A percentile compares a stretch with the other conserved stretches of the same genome.
phyloP scores from a whole-genome alignment of 2,329 filamentous ascomycete genomes.

The Pleurostoma richardsiae region DNA sequence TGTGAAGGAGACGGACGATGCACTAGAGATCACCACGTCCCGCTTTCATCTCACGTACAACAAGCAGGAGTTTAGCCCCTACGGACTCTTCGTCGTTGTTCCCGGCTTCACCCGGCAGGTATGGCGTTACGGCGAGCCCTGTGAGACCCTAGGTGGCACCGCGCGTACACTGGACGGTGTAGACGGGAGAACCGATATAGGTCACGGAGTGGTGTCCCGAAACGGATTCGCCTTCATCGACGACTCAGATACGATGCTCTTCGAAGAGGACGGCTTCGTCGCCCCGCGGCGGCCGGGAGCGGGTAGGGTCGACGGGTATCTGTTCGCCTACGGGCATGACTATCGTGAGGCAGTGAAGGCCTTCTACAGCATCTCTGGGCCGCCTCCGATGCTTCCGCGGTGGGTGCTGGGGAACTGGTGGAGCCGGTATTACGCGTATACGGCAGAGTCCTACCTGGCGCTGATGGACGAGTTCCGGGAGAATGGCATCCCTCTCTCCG shows the following conservation, averaged over 20 bases:
- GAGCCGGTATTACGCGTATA: constrained; percentile 57
- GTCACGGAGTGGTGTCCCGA: constrained; percentile 43
- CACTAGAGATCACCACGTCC: constrained; percentile 50
- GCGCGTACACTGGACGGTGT: constrained; percentile 49
- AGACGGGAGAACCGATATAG: constrained; percentile 45
- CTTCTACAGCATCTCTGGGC: constrained; percentile 50
- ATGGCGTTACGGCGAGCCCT: constrained; percentile 42
- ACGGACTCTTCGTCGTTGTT: constrained; percentile 42
- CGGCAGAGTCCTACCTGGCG: constrained; percentile 46
- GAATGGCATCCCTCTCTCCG: constrained; percentile 48
- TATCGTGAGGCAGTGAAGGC: constrained; percentile 48
- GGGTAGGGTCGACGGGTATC: constrained; percentile 50
- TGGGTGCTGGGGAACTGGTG: constrained; percentile 63
- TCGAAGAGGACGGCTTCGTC: constrained; percentile 47
- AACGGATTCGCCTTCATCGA: constrained; percentile 48
- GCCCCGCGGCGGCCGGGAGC: constrained; percentile 34
- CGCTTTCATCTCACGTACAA: constrained; percentile 54
- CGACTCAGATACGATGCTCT: constrained; percentile 52
- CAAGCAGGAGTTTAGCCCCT: constrained; percentile 46
- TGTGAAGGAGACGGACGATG: constrained; percentile 36
- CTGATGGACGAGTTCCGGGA: constrained; percentile 51
- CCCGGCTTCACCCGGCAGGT: constrained; percentile 29
- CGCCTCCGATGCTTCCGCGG: constrained; percentile 49
- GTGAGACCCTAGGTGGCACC: constrained; percentile 14
- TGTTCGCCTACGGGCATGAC: constrained; percentile 55